Conservation (phyloP, 2,329 filamentous ascomycete species). For the Neofusicoccum cordaticola region DNA sequence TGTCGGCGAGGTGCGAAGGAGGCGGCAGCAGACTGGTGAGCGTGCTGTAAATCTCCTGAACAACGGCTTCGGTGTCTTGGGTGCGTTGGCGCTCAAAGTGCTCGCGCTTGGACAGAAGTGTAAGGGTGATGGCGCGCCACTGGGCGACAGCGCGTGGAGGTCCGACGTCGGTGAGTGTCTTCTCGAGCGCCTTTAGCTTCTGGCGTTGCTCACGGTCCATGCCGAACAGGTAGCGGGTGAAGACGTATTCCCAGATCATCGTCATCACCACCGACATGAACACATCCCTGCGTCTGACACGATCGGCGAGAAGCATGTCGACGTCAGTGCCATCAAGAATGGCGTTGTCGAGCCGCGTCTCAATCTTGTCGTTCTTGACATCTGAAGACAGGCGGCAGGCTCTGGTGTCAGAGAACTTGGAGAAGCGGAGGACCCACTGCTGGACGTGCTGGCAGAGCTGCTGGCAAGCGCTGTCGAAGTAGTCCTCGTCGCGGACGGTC, state of each 20-base stretch:
- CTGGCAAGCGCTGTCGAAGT: slow-evolving; percentile 92
- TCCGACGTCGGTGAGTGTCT: slow-evolving; percentile 73
- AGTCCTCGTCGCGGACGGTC: slow-evolving; percentile 79
- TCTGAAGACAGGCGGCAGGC: slow-evolving; percentile 79
- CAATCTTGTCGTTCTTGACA: slow-evolving; percentile 86
- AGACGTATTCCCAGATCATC: slow-evolving; percentile 99
- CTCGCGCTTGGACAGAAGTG: slow-evolving; percentile 75
- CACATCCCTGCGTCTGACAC: slow-evolving; percentile 83
- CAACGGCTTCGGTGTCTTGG: slow-evolving; percentile 92
- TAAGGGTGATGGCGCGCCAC: slow-evolving; percentile 94
- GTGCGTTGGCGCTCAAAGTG: slow-evolving; percentile 80
- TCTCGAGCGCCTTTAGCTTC: slow-evolving; percentile 94
- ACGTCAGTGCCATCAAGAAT: slow-evolving; percentile 93
- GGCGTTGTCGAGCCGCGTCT: slow-evolving; percentile 90
- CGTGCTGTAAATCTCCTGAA: slow-evolving; percentile 82
- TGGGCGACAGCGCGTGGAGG: slow-evolving; percentile 86
- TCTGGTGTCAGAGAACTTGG: slow-evolving; percentile 92
- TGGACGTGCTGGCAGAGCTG: slow-evolving; percentile 94
- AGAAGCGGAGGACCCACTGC: slow-evolving; percentile 97
- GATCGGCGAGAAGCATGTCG: slow-evolving; percentile 81
- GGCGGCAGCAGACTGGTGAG: slow-evolving; percentile 83
- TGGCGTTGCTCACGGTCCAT: slow-evolving; percentile 98
- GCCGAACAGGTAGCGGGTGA: slow-evolving; percentile 95
- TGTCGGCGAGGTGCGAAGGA: slow-evolving; percentile 72
- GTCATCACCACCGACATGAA: slow-evolving; percentile 99